phyloP scores from a whole-genome alignment of 257 asterid species.

The Lantana camara region DNA sequence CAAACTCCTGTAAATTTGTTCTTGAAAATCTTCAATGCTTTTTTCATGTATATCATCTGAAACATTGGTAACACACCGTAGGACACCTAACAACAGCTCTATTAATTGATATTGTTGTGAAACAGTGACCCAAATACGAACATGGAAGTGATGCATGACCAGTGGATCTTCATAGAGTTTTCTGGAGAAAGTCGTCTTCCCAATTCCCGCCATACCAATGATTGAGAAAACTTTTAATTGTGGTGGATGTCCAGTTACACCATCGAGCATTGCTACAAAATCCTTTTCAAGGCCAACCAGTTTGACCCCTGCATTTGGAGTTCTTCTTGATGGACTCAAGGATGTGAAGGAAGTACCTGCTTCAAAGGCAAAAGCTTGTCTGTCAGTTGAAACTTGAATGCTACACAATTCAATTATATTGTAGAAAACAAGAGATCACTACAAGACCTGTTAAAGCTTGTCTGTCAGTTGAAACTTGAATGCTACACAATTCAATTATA shows the following conservation, averaged over 20 bases:
- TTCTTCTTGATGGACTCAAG: background rate
- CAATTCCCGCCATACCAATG: too few species aligned
- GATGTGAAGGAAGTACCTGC: background rate
- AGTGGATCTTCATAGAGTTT: slow-evolving; percentile 6
- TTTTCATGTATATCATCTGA: background rate
- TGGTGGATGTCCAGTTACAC: too few species aligned
- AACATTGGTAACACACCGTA: slow-evolving; percentile 2
- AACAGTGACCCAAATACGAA: slow-evolving; percentile 15
- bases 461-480: too few species aligned
- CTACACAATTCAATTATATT: too few species aligned
- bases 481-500: too few species aligned
- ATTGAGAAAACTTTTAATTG: too few species aligned
- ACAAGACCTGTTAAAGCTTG: background rate
- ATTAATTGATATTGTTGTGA: slow-evolving; percentile 6
- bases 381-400: background rate
- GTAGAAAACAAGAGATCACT: background rate
- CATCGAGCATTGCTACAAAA: too few species aligned
- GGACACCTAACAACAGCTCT: slow-evolving; percentile 16
- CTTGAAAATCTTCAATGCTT: slow-evolving; percentile 15
- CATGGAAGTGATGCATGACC: slow-evolving; percentile 4
- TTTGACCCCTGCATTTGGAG: too few species aligned
- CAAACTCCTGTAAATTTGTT: slow-evolving; percentile 14
- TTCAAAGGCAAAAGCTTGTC: background rate
- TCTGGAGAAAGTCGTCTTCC: too few species aligned
- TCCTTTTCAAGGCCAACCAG: too few species aligned